Base-by-base conservation (phyloP, 345 rosid genomes). In the Bruguiera gymnorhiza region DNA sequence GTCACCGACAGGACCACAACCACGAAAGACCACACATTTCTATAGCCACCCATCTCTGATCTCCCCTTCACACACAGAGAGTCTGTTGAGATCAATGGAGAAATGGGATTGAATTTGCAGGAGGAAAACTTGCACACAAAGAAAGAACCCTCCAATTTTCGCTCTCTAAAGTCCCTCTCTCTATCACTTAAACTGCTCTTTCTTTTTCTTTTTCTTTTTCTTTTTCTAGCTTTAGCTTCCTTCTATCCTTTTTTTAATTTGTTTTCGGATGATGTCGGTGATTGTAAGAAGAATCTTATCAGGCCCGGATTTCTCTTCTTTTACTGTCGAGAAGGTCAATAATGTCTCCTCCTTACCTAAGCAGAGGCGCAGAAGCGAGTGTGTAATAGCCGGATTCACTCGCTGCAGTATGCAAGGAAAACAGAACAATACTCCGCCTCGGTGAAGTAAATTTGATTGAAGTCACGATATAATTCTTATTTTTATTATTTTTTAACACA, bases 31-130 rank as follows among this genome's bases (percentile, higher is more conserved):
- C 81, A 68, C 54, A 64, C 5, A 58, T 46, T 56, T 58, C 68
- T 59, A 36, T 5, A 6, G 60, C 51, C 68, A 59, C 75, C 80
- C 86, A 82, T 84, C 61, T 66, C 79, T 65, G 69, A 82, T 82
- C 61, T 66, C 79, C 58, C 71, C 65, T 10, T 5, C 21, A n/a
- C 29, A 52, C 66, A 3, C 21, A 43, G 50, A 55, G 6, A 55
- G 30, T 55, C 29, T 23, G 29, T 53, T 5, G 60, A 70, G 18
- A 52, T 16, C 11, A 60, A 65, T 21, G 59, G 65, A 68, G 57
- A 64, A 69, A 65, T 50, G 75, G 70, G 72, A 11, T 7, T 37
- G 2, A 34, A 68, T 43, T 50, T 5, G 57, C 39, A 60, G 55
- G 52, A 30, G 55, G 53, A 24, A 74, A 61, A 31, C 69, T 66